A percentile compares a stretch with the other conserved stretches of the same genome.
These are phyloP conservation scores for Globisporangium mamillatum DNA, from an alignment of 352 stramenopile genomes.

Conservation along the genomic window DNA sequence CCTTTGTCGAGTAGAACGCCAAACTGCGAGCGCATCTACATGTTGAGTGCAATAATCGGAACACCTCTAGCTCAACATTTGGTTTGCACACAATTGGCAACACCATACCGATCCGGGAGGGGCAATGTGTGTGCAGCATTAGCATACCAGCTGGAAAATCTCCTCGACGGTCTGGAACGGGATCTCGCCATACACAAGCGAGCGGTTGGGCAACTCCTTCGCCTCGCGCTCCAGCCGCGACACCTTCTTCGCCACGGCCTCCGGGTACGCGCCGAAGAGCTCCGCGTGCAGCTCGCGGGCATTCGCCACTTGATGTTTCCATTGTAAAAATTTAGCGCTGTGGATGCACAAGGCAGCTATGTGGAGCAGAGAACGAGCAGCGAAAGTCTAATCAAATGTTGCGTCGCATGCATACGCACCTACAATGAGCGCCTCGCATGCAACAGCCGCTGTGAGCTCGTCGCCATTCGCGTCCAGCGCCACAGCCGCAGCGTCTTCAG, in stretches of 20 bases:
- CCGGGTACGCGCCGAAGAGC: conserved; percentile 47
- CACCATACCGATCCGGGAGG: no score
- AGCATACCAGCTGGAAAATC: conserved; percentile 54
- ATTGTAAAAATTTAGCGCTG: background rate
- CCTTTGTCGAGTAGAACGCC: conserved; percentile 56
- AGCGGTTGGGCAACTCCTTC: conserved; percentile 59
- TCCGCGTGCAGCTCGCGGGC: conserved; percentile 36
- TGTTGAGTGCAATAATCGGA: background rate
- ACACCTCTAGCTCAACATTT: background rate
- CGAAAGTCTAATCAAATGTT: background rate
- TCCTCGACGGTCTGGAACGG: conserved; percentile 51
- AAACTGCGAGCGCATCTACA: conserved; percentile 57
- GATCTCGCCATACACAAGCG: conserved; percentile 66
- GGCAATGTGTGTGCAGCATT: background rate
- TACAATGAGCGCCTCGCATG: conserved; percentile 25
- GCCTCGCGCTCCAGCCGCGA: conserved; percentile 63
- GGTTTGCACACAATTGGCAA: background rate
- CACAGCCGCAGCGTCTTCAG: background rate
- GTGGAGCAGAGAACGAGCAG: background rate
- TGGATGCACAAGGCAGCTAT: background rate
- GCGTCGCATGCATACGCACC: conserved; percentile 9
- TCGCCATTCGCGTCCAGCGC: conserved; percentile 12
- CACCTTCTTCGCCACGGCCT: conserved; percentile 50
- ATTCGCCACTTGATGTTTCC: conserved; percentile 34
- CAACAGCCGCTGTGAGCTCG: conserved; percentile 18